Base-by-base conservation (phyloP, 345 rosid species). In the Erodium maritimum region DNA sequence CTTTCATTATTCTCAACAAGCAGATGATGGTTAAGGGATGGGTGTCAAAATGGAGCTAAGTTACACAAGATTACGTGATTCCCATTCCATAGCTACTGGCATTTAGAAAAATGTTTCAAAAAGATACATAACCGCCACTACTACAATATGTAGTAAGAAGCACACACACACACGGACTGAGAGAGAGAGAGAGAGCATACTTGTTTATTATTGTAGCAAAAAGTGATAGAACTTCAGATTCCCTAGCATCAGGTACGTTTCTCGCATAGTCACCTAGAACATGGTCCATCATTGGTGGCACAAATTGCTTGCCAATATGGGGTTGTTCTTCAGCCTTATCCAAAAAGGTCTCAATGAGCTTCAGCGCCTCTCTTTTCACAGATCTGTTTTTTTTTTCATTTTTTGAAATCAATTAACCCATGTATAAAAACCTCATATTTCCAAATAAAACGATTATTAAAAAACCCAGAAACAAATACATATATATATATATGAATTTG, bases 321-420 rank as follows among this genome's bases (percentile, higher is more conserved):
- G 96, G 83, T 67, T 94, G 97, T 64, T 90, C 95, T 73, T 94
- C 99, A n/a, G 99, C 99, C 77, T 94, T 94, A 83, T 94, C 97
- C 77, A 94, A 77, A 59, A 94, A 94, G 68, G 99, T 90, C 74
- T 94, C 97, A 34, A 94, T 90, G 63, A 94, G 93, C 80, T 94
- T 94, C 24, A 90, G 86, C n/a, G 97, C 85, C 74, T 94, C 99
- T 77, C 97, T 82, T 79, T 94, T 94, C 52, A 94, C 99, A 61
- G 99, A 90, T 65, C 99, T 94, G 88, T 53, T 66, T 17, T 65
- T 60, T 20, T 56, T 53, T 63, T 23, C 57, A 54, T 23, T 59
- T 65, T 51, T 54, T 45, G 17, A 34, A 25, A 59, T 37, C 17
- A 29, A 45, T n/a, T 3, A 17, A 33, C 58, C 23, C 19, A 69